These are phyloP conservation scores for Waltiozyma sp. DNA, from an alignment of 1,139 yeast genomes.

Conservation along the genomic window DNA sequence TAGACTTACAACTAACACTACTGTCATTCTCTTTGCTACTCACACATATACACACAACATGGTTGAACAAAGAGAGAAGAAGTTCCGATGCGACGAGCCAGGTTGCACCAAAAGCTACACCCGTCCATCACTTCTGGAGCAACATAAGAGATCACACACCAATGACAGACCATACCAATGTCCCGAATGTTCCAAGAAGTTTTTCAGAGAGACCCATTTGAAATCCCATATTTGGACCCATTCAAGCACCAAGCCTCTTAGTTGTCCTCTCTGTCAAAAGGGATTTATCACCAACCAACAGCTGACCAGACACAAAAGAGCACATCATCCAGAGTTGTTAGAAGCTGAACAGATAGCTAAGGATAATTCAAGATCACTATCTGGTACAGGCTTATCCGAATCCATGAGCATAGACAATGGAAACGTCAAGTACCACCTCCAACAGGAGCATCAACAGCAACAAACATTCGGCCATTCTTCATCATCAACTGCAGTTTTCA, in stretches of 20 bases:
- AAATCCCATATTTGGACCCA: constrained; percentile 62
- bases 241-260: constrained; percentile 52
- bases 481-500: neutral
- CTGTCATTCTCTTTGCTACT: too few relatives aligned
- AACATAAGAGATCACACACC: constrained; percentile 69
- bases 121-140: constrained; percentile 39
- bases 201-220: constrained; percentile 53
- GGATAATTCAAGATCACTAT: neutral
- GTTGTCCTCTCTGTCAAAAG: constrained; percentile 49
- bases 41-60: neutral
- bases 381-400: neutral
- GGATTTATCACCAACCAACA: constrained; percentile 64
- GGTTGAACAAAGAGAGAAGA: constrained; percentile 22
- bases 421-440: neutral
- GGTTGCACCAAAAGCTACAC: constrained; percentile 36
- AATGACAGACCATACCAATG: constrained; percentile 77
- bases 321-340: constrained; percentile 24
- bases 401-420: neutral
- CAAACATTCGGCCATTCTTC: neutral
- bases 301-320: constrained; percentile 66
- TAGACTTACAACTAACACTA: too few relatives aligned
- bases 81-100: constrained; percentile 25
- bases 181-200: constrained; percentile 62
- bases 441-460: neutral
- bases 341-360: neutral